phyloP scores from a whole-genome alignment of 2,329 filamentous ascomycete species.

The Stagonosporopsis cucurbitacearum region DNA sequence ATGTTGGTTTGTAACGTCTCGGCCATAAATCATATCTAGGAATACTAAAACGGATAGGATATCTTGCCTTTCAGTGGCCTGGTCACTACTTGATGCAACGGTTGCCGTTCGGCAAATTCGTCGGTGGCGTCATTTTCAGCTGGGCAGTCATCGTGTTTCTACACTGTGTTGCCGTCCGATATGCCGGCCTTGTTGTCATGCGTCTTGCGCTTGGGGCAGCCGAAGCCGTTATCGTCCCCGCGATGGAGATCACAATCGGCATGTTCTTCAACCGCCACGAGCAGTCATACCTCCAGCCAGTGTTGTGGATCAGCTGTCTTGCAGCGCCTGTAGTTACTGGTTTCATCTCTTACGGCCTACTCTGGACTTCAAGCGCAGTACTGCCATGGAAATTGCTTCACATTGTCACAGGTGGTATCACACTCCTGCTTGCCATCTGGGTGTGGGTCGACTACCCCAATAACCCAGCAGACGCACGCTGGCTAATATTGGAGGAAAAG shows the following conservation, averaged over 20 bases:
- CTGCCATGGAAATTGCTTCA: not conserved
- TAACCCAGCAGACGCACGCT: not conserved
- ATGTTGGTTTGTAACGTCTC: not conserved
- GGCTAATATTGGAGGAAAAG: not conserved
- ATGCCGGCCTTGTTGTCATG: conserved; percentile 5
- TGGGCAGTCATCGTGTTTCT: conserved; percentile 1
- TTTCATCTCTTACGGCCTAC: not conserved
- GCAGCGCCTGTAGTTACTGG: not conserved
- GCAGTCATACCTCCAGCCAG: conserved; percentile 1
- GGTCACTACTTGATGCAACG: conserved; percentile 5
- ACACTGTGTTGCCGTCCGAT: conserved; percentile 1
- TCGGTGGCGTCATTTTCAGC: not conserved
- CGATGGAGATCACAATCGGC: conserved; percentile 5
- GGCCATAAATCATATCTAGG: not conserved
- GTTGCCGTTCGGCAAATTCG: conserved; percentile 3
- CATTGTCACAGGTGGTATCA: not conserved
- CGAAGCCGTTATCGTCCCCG: conserved; percentile 1
- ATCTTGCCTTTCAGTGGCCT: conserved; percentile 7
- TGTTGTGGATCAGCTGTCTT: not conserved
- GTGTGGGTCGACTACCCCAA: not conserved
- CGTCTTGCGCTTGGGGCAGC: not conserved
- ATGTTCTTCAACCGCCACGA: conserved; percentile 6
- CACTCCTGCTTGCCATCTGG: not conserved
- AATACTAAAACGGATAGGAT: not conserved
- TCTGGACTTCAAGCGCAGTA: not conserved